These are phyloP conservation scores for Mitragyna speciosa DNA, from an alignment of 257 asterid genomes.

Conservation along the genomic window DNA sequence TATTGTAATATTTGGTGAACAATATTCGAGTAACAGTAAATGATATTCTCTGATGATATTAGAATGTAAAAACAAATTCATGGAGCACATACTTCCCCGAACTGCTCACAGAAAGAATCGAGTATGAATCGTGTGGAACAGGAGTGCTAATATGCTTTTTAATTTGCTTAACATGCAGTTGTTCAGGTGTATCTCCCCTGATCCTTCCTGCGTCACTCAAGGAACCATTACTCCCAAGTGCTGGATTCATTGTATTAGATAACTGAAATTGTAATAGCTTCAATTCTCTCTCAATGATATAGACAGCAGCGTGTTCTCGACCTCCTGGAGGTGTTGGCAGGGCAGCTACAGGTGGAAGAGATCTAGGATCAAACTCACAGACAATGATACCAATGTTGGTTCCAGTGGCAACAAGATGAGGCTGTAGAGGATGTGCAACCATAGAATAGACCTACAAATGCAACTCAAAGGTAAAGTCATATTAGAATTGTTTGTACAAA, in stretches of 20 bases:
- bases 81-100: constrained; percentile 88
- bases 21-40: neutral
- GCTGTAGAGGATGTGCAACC: constrained; percentile 95
- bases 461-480: constrained; percentile 17
- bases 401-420: constrained; percentile 98
- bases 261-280: constrained; percentile 87
- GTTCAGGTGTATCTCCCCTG: constrained; percentile 89
- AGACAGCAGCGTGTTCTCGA: constrained; percentile 94
- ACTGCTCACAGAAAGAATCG: constrained; percentile 96
- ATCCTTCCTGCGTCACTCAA: constrained; percentile 78
- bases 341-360: constrained; percentile 93
- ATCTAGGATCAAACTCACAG: constrained; percentile 88
- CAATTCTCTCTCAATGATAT: constrained; percentile 84
- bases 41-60: neutral
- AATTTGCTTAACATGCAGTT: constrained; percentile 83
- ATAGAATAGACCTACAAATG: constrained; percentile 72
- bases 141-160: constrained; percentile 95
- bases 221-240: constrained; percentile 93
- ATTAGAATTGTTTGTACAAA: neutral
- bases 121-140: constrained; percentile 95
- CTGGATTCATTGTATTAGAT: constrained; percentile 75
- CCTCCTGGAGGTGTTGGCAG: constrained; percentile 79
- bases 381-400: constrained; percentile 94
- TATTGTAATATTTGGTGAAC: neutral
- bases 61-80: constrained; percentile 8